phyloP scores from a whole-genome alignment of 2,329 filamentous ascomycete species.

The Gaeumannomyces sp. region DNA sequence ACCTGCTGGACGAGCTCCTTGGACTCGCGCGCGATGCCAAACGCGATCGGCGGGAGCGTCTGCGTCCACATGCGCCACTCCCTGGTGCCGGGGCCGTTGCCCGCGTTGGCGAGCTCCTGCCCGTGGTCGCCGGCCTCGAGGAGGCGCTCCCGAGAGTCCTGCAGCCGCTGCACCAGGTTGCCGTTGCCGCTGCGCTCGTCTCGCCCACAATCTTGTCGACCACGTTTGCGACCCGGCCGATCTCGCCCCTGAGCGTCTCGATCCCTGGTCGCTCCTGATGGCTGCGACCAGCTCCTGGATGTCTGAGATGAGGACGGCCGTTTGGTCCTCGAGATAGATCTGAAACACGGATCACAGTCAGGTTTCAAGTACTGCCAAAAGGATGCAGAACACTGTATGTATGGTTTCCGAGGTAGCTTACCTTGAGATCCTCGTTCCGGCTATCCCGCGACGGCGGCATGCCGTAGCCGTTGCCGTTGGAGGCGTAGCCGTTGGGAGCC shows the following conservation, averaged over 20 bases:
- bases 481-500: slow-evolving; percentile 33
- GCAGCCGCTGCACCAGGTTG: slow-evolving; percentile 45
- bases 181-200: slow-evolving; percentile 48
- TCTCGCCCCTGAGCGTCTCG: slow-evolving; percentile 60
- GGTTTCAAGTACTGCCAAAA: background rate
- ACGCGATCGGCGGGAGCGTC: slow-evolving; percentile 75
- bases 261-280: slow-evolving; percentile 60
- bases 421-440: slow-evolving; percentile 45
- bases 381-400: slow-evolving; percentile 17
- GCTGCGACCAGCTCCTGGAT: slow-evolving; percentile 75
- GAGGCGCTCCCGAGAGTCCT: slow-evolving; percentile 58
- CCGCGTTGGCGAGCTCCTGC: slow-evolving; percentile 48
- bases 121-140: slow-evolving; percentile 57
- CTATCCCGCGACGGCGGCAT: slow-evolving; percentile 30
- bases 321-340: slow-evolving; percentile 79
- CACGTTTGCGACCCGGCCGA: slow-evolving; percentile 62
- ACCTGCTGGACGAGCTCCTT: slow-evolving; percentile 57
- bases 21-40: slow-evolving; percentile 75
- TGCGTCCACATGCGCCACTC: slow-evolving; percentile 61
- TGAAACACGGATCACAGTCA: slow-evolving; percentile 23
- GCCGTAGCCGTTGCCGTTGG: slow-evolving; percentile 7
- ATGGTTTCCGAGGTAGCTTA: slow-evolving; percentile 13
- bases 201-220: slow-evolving; percentile 64
- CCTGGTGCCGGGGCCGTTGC: slow-evolving; percentile 43
- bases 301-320: slow-evolving; percentile 68